Percentiles rank a stretch among this genome's conserved stretches.
Evolutionary conservation across 129 eudicot genomes (phyloP).

Genomic region (Scalesia atractyloides): DNA sequence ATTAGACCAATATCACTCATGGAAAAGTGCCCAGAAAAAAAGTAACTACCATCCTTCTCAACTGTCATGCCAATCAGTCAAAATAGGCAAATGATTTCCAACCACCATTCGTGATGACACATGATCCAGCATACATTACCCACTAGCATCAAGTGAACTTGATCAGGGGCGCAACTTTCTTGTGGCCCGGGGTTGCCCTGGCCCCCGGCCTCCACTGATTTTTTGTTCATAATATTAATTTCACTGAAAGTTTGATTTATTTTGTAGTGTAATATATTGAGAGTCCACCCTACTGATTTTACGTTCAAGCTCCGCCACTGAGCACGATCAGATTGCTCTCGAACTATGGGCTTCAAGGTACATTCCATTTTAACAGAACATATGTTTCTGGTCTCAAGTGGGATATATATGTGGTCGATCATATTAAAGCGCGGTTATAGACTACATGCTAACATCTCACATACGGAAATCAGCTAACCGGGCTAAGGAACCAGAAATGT

Average conservation of each 20-base stretch:
- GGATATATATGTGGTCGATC: no score
- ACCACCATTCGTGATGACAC: conserved; percentile 13
- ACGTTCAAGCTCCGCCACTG: no score
- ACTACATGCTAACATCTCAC: conserved; percentile 12
- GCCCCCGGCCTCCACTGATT: no score
- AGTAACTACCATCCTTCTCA: neutral
- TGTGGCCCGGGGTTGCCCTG: no score
- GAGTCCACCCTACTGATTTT: no score
- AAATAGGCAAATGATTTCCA: neutral
- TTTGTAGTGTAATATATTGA: no score
- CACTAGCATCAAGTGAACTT: neutral
- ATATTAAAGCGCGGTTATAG: neutral
- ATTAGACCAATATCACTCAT: neutral
- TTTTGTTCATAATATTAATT: no score
- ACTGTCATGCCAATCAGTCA: neutral
- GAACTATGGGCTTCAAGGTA: neutral
- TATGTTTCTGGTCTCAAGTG: neutral
- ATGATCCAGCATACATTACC: conserved; percentile 24
- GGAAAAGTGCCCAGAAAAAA: neutral
- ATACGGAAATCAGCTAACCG: neutral
- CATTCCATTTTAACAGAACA: neutral
- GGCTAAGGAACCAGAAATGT: conserved; percentile 3
- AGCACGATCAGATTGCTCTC: neutral
- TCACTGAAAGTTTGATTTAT: no score
- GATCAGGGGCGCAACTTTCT: no score